Conservation (phyloP, 192 early-diverging fungal genomes). For the Umbelopsis sp. region DNA sequence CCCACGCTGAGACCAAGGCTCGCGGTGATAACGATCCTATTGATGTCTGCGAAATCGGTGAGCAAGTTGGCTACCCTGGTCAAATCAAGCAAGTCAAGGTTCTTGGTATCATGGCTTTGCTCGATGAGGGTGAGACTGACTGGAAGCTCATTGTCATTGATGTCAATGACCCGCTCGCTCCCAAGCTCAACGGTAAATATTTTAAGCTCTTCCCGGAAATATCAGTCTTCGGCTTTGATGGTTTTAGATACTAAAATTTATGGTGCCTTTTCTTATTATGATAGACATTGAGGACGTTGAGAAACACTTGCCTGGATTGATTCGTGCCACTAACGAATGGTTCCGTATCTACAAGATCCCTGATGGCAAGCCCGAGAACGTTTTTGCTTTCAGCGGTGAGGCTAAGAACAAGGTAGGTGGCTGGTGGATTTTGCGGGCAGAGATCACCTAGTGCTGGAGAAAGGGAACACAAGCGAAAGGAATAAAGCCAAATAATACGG, state of each 20-base stretch:
- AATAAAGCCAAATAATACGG: not conserved
- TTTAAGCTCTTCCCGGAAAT: too few relatives aligned
- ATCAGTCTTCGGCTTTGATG: not conserved
- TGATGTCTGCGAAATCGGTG: conserved; percentile 98
- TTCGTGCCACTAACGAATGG: conserved; percentile 98
- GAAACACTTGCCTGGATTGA: conserved; percentile 92
- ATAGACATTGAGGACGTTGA: conserved; percentile 98
- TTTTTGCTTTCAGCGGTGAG: conserved; percentile 95
- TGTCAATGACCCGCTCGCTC: conserved; percentile 94
- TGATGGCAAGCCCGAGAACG: conserved; percentile 99
- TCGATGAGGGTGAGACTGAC: conserved; percentile 99
- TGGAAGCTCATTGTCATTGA: conserved; percentile 99
- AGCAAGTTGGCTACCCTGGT: conserved; percentile 86
- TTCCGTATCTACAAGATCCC: conserved; percentile 99
- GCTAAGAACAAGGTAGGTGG: conserved; percentile 68
- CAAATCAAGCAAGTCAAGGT: conserved; percentile 99
- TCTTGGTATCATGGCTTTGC: conserved; percentile 96
- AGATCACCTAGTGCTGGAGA: too few relatives aligned
- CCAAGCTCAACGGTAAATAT: conserved; percentile 85
- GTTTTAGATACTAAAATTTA: not conserved
- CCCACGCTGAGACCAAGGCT: conserved; percentile 93
- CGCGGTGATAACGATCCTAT: conserved; percentile 97
- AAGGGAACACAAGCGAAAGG: too few relatives aligned
- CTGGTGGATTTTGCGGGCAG: too few relatives aligned
- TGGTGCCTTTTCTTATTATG: not conserved